Evolutionary conservation across 495 filamentous ascomycete genomes (phyloP), one percentile per base, ranked within the genome.

Genomic region (Amorphotheca resinae): DNA sequence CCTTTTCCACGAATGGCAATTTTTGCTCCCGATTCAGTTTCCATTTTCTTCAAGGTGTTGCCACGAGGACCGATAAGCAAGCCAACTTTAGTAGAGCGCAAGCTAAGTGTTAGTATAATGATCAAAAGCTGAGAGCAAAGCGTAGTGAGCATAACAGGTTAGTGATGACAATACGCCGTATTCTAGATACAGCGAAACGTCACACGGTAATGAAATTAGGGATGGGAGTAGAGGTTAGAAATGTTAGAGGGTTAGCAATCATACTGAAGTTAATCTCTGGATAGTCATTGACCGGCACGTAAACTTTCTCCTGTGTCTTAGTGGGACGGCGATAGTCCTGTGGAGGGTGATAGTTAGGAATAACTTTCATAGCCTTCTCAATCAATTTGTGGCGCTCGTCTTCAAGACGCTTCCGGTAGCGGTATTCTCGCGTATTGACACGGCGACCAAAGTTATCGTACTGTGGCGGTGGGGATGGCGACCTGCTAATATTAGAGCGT

Each of bases 241-340:
- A 66, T 64, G 79, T 84, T 81, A 84, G 81, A 87, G 84, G 87
- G 87, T 93, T 93, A 93, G 87, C 80, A 83, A 88, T 89, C 88
- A 84, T 95, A 98, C 91, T 96, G 85, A 96, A 99, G 84, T 99
- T 99, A 84, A 99, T 95, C 67, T 96, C 93, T 73, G 93, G 93
- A 69, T 99, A 99, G 66, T 99, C 93, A 79, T 96, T 96, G 69
- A 98, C 91, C 57, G 91, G 91, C 59, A 98, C 91, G 63, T 98
- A 98, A 79, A 98, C 89, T 76, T 96, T 98, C 77, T 98, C 91
- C 66, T 95, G 87, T 57, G 91, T 95, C 83, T 96, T 98, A 57
- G 87, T 93, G 28, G 91, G 91, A 42, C 91, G 85, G 60, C 91
- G 84, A 62, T 96, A 96, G 63, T 98, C 91, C 68, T 86, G 80